A percentile compares a stretch with the other conserved stretches of the same genome.
These are phyloP conservation scores for Ajuga reptans DNA, from an alignment of 305 asterid species.

Conservation along the genomic window DNA sequence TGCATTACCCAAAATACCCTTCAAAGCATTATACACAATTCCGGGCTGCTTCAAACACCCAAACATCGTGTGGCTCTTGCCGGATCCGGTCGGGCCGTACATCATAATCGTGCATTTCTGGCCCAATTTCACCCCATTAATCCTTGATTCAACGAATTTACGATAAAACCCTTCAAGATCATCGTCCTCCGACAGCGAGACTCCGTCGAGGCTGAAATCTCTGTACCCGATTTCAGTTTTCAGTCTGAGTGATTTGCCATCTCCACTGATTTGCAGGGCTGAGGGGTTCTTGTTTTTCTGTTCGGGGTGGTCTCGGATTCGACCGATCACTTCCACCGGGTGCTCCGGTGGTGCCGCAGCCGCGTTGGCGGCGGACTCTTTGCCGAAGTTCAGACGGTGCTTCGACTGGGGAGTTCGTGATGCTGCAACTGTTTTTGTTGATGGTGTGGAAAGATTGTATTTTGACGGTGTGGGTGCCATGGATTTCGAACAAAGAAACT, in stretches of 20 bases:
- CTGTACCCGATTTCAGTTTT: slow-evolving; percentile 81
- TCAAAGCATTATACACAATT: slow-evolving; percentile 69
- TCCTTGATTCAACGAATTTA: slow-evolving; percentile 67
- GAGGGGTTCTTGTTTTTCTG: slow-evolving; percentile 39
- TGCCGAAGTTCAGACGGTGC: slow-evolving; percentile 51
- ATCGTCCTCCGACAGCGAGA: slow-evolving; percentile 73
- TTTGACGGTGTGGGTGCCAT: slow-evolving; percentile 44
- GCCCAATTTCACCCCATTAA: slow-evolving; percentile 69
- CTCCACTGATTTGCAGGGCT: slow-evolving; percentile 46
- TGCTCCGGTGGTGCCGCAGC: slow-evolving; percentile 45
- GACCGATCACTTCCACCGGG: slow-evolving; percentile 83
- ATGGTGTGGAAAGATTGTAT: slow-evolving; percentile 44
- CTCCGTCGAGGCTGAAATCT: slow-evolving; percentile 74
- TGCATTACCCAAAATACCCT: slow-evolving; percentile 46
- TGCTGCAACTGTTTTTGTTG: slow-evolving; percentile 35
- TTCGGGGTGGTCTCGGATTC: slow-evolving; percentile 71
- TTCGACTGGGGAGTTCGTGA: slow-evolving; percentile 63
- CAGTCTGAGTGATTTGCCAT: slow-evolving; percentile 49
- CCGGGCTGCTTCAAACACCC: slow-evolving; percentile 72
- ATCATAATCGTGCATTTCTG: slow-evolving; percentile 84
- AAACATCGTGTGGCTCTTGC: slow-evolving; percentile 92
- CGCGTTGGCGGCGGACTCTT: slow-evolving; percentile 22
- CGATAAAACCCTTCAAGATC: slow-evolving; percentile 64
- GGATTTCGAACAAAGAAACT: background rate
- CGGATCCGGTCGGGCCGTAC: slow-evolving; percentile 98